Percentiles rank a stretch among this genome's conserved stretches.
Evolutionary conservation across 1,284 basidiomycete genomes (phyloP).

Genomic region (Austroboletus rostrupii): DNA sequence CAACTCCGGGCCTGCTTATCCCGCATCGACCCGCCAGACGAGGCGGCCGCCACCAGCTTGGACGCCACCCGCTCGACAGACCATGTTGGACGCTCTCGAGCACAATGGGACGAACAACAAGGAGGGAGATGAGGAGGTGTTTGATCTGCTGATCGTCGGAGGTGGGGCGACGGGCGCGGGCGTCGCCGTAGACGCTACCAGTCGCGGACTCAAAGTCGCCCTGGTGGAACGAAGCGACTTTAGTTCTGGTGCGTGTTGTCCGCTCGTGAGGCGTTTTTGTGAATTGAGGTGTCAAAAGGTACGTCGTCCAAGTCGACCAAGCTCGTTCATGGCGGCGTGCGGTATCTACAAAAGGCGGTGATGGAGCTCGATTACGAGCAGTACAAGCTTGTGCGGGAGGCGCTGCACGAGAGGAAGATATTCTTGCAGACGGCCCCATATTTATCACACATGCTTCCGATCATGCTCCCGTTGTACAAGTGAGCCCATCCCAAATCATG

Average conservation of each 20-base stretch:
- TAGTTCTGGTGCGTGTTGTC: slow-evolving; percentile 57
- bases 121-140: slow-evolving; percentile 40
- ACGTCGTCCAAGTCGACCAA: slow-evolving; percentile 98
- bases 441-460: slow-evolving; percentile 87
- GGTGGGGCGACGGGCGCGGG: slow-evolving; percentile 96
- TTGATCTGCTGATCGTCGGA: slow-evolving; percentile 84
- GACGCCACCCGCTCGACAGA: slow-evolving; percentile 65
- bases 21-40: slow-evolving; percentile 55
- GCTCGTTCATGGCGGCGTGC: slow-evolving; percentile 95
- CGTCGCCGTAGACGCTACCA: slow-evolving; percentile 91
- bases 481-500: slow-evolving; percentile 24
- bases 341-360: slow-evolving; percentile 95
- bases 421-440: slow-evolving; percentile 97
- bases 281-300: slow-evolving; percentile 55
- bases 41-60: slow-evolving; percentile 69
- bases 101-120: slow-evolving; percentile 7
- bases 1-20: slow-evolving; percentile 66
- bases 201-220: slow-evolving; percentile 87
- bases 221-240: slow-evolving; percentile 95
- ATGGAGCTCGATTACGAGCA: slow-evolving; percentile 96
- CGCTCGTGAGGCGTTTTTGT: slow-evolving; percentile 32
- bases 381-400: slow-evolving; percentile 73
- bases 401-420: slow-evolving; percentile 87
- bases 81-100: slow-evolving; percentile 57
- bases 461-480: slow-evolving; percentile 92